Evolutionary conservation across 176 grass and related monocot species (phyloP), one percentile per base, ranked within the genome.

Genomic region (Triticum turgidum): DNA sequence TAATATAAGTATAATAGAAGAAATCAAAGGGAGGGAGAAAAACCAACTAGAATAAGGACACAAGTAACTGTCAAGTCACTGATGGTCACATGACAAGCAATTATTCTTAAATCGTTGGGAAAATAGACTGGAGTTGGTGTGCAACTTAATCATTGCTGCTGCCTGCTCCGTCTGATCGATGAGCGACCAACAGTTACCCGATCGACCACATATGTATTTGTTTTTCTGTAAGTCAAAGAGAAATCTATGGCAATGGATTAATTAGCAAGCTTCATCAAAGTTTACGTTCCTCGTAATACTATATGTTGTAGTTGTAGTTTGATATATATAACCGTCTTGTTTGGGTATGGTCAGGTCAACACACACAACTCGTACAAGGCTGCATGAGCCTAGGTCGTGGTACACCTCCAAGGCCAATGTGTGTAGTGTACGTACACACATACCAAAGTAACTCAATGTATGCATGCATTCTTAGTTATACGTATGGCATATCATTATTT

Each of bases 1-100:
- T 82, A 86, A 52, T 52, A 52, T 35, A 74, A 3, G 80, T 75
- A 84, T 24, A 41, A 4, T 0, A 2, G 38, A 9, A 27, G 0
- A 71, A n/a, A 82, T 64, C 49, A 72, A 82, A 49, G 18, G 20
- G 73, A 83, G 7, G 68, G 44, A 69, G 22, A 58, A 83, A 67
- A 69, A 25, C 33, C 74, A 67, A 32, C 34, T 66, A 76, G 22
- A 73, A 84, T 76, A 91, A 80, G 37, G 74, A 87, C 77, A 83
- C 66, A 38, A 52, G 79, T 83, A 92, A 86, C 75, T 87, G 87
- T 84, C 87, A 77, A 21, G 77, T 91, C 81, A 80, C 17, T 65
- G 22, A 73, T 78, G 83, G 41, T 89, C 52, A 83, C 79, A 92
- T 69, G 73, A 82, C 73, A 27, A 47, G 76, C 61, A 83, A 64